These are phyloP conservation scores for Fraxinus baroniana DNA, from an alignment of 305 asterid genomes.

Conservation along the genomic window DNA sequence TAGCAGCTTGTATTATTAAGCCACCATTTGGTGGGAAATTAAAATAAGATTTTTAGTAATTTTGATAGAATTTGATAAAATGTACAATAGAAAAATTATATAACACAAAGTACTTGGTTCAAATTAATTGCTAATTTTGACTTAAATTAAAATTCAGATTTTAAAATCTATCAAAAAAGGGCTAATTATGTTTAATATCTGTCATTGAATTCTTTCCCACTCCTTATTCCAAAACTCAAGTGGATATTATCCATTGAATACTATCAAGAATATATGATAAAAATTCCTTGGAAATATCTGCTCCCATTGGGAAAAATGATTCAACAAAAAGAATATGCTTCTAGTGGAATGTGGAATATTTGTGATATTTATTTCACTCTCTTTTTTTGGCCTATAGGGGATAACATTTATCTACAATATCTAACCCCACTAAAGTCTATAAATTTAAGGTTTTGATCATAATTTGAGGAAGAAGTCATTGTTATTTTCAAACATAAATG, in stretches of 20 bases:
- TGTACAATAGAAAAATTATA: too few relatives aligned
- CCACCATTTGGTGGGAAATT: too few relatives aligned
- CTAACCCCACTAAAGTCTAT: not conserved
- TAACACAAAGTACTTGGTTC: too few relatives aligned
- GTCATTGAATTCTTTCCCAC: not conserved
- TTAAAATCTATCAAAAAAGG: too few relatives aligned
- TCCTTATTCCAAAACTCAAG: not conserved
- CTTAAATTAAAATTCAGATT: too few relatives aligned
- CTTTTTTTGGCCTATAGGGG: not conserved
- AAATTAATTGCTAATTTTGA: too few relatives aligned
- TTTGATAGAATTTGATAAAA: too few relatives aligned
- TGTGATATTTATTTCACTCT: not conserved
- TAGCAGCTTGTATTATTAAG: too few relatives aligned
- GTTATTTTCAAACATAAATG: not conserved
- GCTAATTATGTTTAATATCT: too few relatives aligned
- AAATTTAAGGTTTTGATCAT: too few relatives aligned
- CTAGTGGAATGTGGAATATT: not conserved
- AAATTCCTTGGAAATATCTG: conserved; percentile 4
- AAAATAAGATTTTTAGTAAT: too few relatives aligned
- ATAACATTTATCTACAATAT: not conserved
- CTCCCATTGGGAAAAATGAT: not conserved
- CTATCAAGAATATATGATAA: not conserved
- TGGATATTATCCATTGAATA: conserved; percentile 9
- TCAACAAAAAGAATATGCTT: conserved; percentile 14
- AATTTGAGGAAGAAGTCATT: not conserved